Base-by-base conservation (phyloP, 2,329 filamentous ascomycete species). In the Hypoxylon sp. region DNA sequence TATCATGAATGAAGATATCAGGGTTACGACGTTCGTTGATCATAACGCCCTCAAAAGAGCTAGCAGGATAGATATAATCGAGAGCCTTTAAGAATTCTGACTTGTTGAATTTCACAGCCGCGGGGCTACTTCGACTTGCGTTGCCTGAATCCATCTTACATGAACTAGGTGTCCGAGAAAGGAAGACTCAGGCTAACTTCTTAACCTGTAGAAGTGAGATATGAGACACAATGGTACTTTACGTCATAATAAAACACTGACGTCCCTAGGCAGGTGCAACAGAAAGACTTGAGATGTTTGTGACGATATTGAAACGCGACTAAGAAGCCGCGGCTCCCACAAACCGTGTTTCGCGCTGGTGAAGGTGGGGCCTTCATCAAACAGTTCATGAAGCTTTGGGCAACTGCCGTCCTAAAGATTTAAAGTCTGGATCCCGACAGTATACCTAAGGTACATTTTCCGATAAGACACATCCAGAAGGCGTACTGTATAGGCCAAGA, bases 1-100 rank as follows among this genome's bases (percentile, higher is more conserved):
- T 51, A 45, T 55, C 57, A 24, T 61, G 36, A 9, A 66, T 52
- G 56, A 63, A 51, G 14, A 68, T 66, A 1, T 49, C 44, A 18
- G 48, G 59, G 12, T 66, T 49, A 32, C 4, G 14, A 32, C 9
- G 14, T 11, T 22, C 5, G 20, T 53, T 8, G 7, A 18, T 6
- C 11, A 16, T 18, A 9, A 40, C 24, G 12, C 46, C 48, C 6
- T 54, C 58, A 45, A 68, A 62, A 9, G 9, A 16, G 18, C 33
- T 36, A 1, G 33, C 32, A 18, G 6, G 8, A 36, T 12, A 11
- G 14, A 65, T 55, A 26, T 36, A 54, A 11, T 62, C 38, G 38
- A 67, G 48, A 1, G 45, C 65, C 0, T 49, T 4, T 8, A 30
- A 18, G 20, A 67, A 44, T n/a, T 52, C 38, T 8, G 2, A 32